Base-by-base conservation (phyloP, 495 filamentous ascomycete species). In the Immersiella caudata region DNA sequence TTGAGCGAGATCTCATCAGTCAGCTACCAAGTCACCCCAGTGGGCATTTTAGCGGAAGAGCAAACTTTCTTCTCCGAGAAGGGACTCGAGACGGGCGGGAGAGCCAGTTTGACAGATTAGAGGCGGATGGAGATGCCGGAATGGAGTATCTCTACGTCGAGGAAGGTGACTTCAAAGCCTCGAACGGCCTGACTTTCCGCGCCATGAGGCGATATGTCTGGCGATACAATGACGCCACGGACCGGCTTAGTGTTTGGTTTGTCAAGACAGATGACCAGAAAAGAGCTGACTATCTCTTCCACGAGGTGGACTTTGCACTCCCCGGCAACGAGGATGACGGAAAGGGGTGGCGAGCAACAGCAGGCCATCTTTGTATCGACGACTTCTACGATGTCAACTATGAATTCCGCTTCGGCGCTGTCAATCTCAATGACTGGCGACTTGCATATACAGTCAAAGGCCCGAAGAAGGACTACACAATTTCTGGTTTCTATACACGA, bases 71-170 rank as follows among this genome's bases (percentile, higher is more conserved):
- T 26, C 87, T 92, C 1, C 79, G 90, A 20, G 68, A 72, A 18
- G 80, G 80, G 14, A 87, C 87, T 0, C 64, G 75, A 20, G 79
- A 83, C 20, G 82, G 81, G 5, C 73, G 86, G 0, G 81, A 79
- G 20, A 71, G 83, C 9, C 64, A 73, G 29, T 74, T 72, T 35
- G 73, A 74, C 25, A 54, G 20, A n/a, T 26, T 67, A n/a, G 35
- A 0, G 14, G 29, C 68, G 7, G 27, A 72, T 60, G 25, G 86
- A 82, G 27, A 81, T 64, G 11, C 80, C 81, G 50, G 75, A 56
- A 1, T 89, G 12, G 89, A 92, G 72, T 91, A 91, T 68, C 77
- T 92, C 26, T 91, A 91, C 74, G 73, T 86, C 60, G 89, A 91
- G 71, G 77, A 85, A 40, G 89, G 89, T 0, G 81, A 80, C 9